Percentiles rank a stretch among this genome's conserved stretches.
Conservation (phyloP, 140 eudicot genomes). For the Anethum foeniculum region DNA sequence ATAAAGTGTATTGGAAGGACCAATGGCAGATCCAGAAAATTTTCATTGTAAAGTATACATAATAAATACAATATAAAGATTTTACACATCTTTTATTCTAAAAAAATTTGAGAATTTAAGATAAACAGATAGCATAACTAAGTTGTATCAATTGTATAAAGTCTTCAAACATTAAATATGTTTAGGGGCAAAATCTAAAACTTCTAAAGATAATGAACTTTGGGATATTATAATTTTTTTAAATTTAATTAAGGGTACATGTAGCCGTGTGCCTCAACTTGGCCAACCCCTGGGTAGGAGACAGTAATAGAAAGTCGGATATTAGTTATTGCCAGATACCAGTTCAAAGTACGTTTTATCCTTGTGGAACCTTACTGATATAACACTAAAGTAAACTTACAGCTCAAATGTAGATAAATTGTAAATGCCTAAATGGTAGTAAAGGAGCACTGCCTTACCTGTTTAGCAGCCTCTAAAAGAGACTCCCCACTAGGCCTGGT, state of each 20-base stretch:
- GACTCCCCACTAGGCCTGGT: slow-evolving; percentile 92
- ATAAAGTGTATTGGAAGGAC: background rate
- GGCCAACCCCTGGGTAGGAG: background rate
- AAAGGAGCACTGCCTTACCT: slow-evolving; percentile 33
- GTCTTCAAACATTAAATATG: no score
- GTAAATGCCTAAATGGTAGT: background rate
- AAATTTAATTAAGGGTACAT: background rate
- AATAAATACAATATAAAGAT: background rate
- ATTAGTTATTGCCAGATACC: background rate
- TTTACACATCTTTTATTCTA: background rate
- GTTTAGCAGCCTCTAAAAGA: slow-evolving; percentile 79
- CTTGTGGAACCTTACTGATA: no score
- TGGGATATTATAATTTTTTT: background rate
- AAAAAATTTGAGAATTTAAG: background rate
- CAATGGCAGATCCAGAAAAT: no score
- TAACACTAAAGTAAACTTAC: background rate
- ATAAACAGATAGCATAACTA: background rate
- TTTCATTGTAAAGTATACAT: background rate
- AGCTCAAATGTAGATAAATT: background rate
- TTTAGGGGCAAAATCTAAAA: background rate
- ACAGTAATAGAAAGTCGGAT: background rate
- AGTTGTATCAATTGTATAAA: background rate
- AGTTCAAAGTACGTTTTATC: background rate
- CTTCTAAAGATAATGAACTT: background rate
- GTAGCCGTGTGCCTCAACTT: background rate